Conservation (phyloP, 2,329 filamentous ascomycete genomes). For the Fusarium staphyleae region DNA sequence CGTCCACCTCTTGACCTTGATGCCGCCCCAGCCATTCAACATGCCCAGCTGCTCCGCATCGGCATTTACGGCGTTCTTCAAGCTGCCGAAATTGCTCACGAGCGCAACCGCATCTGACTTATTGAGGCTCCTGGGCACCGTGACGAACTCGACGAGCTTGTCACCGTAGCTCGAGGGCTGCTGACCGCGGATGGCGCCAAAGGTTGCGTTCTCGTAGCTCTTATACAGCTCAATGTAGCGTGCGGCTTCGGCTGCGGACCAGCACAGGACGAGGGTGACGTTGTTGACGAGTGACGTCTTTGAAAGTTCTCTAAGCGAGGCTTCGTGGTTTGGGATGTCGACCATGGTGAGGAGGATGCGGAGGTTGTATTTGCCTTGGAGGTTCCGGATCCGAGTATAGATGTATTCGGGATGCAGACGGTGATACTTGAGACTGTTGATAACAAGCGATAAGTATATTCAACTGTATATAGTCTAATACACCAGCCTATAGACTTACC, state of each 20-base stretch:
- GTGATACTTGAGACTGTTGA: conserved; percentile 84
- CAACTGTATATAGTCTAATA: too few species aligned
- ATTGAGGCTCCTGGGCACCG: conserved; percentile 86
- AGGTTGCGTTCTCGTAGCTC: conserved; percentile 83
- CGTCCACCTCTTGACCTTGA: conserved; percentile 90
- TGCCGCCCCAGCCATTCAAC: conserved; percentile 93
- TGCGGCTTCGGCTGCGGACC: conserved; percentile 92
- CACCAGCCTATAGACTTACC: conserved; percentile 41
- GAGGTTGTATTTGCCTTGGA: conserved; percentile 86
- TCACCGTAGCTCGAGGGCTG: conserved; percentile 86
- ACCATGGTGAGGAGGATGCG: conserved; percentile 90
- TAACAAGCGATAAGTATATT: too few species aligned
- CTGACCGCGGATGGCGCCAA: conserved; percentile 83
- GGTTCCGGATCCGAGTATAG: conserved; percentile 85
- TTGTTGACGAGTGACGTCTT: conserved; percentile 95
- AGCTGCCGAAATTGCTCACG: conserved; percentile 89
- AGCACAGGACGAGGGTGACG: conserved; percentile 89
- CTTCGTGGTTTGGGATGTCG: conserved; percentile 94
- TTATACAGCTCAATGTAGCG: conserved; percentile 96
- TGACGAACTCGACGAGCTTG: conserved; percentile 90
- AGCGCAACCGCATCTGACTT: conserved; percentile 92
- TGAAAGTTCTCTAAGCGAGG: conserved; percentile 84
- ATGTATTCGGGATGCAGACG: conserved; percentile 97
- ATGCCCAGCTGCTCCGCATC: conserved; percentile 82
- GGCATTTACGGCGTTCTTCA: conserved; percentile 87